These are phyloP conservation scores for Penicillium cataractarum DNA, from an alignment of 495 filamentous ascomycete genomes.

Conservation along the genomic window DNA sequence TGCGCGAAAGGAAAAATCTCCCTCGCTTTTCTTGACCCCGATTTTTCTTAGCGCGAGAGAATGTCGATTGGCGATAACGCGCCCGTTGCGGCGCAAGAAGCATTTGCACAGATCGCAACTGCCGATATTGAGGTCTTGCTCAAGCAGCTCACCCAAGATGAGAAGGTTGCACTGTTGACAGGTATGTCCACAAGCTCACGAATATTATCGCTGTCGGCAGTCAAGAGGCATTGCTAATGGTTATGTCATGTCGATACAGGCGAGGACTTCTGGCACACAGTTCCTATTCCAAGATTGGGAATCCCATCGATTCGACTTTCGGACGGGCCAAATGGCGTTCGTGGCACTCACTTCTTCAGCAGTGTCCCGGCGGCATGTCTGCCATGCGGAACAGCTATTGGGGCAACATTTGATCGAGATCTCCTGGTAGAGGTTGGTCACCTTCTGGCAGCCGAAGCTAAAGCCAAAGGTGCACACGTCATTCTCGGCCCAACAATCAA, in stretches of 20 bases:
- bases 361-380: slow-evolving; percentile 56
- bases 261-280: slow-evolving; percentile 60
- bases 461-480: slow-evolving; percentile 54
- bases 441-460: slow-evolving; percentile 40
- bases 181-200: neutral
- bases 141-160: slow-evolving; percentile 1
- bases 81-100: neutral
- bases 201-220: neutral
- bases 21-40: neutral
- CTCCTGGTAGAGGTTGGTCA: slow-evolving; percentile 58
- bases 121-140: neutral
- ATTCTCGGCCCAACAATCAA: slow-evolving; percentile 74
- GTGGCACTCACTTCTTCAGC: slow-evolving; percentile 15
- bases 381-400: slow-evolving; percentile 64
- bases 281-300: slow-evolving; percentile 15
- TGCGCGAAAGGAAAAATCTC: neutral
- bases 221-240: neutral
- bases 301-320: slow-evolving; percentile 46
- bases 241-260: neutral
- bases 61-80: neutral
- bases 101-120: no score
- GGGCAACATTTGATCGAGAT: slow-evolving; percentile 63
- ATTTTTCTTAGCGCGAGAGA: neutral
- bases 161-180: neutral
- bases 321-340: slow-evolving; percentile 69